Evolutionary conservation across 2,329 filamentous ascomycete species (phyloP), one percentile per base, ranked within the genome.

Genomic region (Mycosphaerelloides madeirae): DNA sequence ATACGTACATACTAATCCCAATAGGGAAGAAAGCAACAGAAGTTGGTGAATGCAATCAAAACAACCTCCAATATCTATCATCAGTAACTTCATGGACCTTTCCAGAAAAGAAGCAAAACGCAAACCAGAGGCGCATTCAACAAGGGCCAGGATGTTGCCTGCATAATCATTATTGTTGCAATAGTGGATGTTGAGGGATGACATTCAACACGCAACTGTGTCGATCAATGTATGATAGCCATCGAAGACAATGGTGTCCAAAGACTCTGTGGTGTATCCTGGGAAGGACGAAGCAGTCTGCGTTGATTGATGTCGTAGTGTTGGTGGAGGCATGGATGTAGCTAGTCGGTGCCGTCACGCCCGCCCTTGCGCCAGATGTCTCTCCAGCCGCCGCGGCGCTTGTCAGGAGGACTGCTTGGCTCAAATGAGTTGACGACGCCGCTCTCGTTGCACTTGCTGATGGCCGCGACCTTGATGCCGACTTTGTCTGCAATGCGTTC

Each of bases 401-500:
- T 64, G 44, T 54, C 52, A 15, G 57, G 50, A 28, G 58, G 54
- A 34, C 53, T 49, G 25, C 32, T 25, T 31, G 38, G 29, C 18
- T 31, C 31, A n/a, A 31, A 14, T 31, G 28, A 33, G 14, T 42
- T 32, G 28, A 43, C 48, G 19, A 37, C 31, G 36, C 43, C 49
- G 34, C 42, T 49, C 29, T 50, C 47, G 28, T 29, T 45, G n/a
- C 35, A 36, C 40, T 54, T 46, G 15, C 29, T 31, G 16, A 37
- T 50, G n/a, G 49, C 49, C 28, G 53, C 46, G 15, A 61, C 57
- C 44, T 59, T 63, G 55, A 64, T 65, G 25, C 67, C 68, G 44
- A 71, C 68, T 50, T 68, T 72, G 59, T 68, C 70, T 22, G 69
- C 70, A 28, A 74, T 65, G 32, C 68, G 64, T 56, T 72, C 70